Evolutionary conservation across 1,284 basidiomycete genomes (phyloP), one percentile per base, ranked within the genome.

Genomic region (Trichosporon faecale): DNA sequence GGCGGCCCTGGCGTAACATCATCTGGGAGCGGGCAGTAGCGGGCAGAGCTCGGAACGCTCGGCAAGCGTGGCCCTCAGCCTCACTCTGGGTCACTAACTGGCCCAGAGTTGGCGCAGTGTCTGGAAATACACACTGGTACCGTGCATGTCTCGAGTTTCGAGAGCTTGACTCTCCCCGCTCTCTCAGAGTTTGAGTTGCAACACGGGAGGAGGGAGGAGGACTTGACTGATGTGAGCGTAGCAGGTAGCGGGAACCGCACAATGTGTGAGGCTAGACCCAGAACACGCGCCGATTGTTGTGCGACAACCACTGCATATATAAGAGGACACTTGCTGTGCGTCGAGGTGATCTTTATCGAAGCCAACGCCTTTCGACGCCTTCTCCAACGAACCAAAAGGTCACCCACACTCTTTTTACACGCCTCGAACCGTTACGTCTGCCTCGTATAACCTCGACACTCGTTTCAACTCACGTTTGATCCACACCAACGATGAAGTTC

Each of bases 401-500:
- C 49, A 52, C 8, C 21, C 49, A 52, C 49, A 52, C 23, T 52
- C 49, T 52, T 52, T 52, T 52, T 52, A 52, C 49, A 52, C 49
- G 23, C 49, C 23, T 52, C 49, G 57, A 31, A 61, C 57, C 33
- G 27, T 31, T 25, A 21, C 55, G 25, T 18, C 23, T 14, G 55
- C 27, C 49, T 52, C 23, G 49, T 25, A 52, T 18, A 31, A 27
- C 55, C 25, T 44, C 35, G 64, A 44, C 64, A 31, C 64, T 60
- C 66, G 44, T 66, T 40, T 52, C 31, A 14, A 52, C 49, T 16
- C 44, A 35, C 21, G 21, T 33, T n/a, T 46, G 23, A 31, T 55
- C 60, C 18, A 23, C 46, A 31, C 27, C 57, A 31, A 37, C 44
- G 31, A 68, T 68, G 67, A 68, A 60, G 67, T 64, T 68, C 67